Evolutionary conservation across 352 stramenopile species (phyloP).

Genomic region (Plasmopara viticola): DNA sequence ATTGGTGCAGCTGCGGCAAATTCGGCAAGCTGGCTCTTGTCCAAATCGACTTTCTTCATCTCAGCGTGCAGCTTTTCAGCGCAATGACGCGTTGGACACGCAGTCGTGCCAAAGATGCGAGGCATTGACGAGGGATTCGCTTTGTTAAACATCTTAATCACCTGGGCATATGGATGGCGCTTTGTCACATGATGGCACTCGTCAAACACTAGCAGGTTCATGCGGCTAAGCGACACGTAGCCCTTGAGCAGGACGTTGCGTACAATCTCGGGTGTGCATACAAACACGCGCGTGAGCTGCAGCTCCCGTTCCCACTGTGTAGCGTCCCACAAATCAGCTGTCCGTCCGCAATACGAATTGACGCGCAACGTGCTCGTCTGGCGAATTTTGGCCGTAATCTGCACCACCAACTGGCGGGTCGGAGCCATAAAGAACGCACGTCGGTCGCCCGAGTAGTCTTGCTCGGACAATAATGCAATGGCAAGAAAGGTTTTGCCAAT

Average conservation of each 20-base stretch:
- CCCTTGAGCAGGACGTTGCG: slow-evolving; percentile 79
- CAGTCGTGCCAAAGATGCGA: slow-evolving; percentile 83
- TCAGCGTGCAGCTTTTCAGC: slow-evolving; percentile 60
- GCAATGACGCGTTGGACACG: slow-evolving; percentile 66
- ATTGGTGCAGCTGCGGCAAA: slow-evolving; percentile 71
- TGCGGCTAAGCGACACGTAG: slow-evolving; percentile 65
- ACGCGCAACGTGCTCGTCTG: slow-evolving; percentile 52
- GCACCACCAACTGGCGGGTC: slow-evolving; percentile 73
- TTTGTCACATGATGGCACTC: slow-evolving; percentile 88
- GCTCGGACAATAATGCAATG: slow-evolving; percentile 65
- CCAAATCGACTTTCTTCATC: slow-evolving; percentile 63
- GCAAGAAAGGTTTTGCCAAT: slow-evolving; percentile 85
- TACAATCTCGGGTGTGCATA: slow-evolving; percentile 84
- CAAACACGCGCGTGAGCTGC: slow-evolving; percentile 55
- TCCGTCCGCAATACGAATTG: slow-evolving; percentile 43
- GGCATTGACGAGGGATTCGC: slow-evolving; percentile 29
- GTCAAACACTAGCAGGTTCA: slow-evolving; percentile 87
- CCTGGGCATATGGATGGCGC: slow-evolving; percentile 83
- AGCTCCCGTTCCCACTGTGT: slow-evolving; percentile 57
- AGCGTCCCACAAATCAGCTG: slow-evolving; percentile 56
- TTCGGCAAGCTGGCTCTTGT: slow-evolving; percentile 37
- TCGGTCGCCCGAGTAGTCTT: slow-evolving; percentile 57
- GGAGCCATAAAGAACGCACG: slow-evolving; percentile 80
- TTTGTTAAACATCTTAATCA: slow-evolving; percentile 81
- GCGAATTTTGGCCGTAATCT: slow-evolving; percentile 72